Conservation (phyloP, 208 protist species). For the Kentomonas sorsogonicus region DNA sequence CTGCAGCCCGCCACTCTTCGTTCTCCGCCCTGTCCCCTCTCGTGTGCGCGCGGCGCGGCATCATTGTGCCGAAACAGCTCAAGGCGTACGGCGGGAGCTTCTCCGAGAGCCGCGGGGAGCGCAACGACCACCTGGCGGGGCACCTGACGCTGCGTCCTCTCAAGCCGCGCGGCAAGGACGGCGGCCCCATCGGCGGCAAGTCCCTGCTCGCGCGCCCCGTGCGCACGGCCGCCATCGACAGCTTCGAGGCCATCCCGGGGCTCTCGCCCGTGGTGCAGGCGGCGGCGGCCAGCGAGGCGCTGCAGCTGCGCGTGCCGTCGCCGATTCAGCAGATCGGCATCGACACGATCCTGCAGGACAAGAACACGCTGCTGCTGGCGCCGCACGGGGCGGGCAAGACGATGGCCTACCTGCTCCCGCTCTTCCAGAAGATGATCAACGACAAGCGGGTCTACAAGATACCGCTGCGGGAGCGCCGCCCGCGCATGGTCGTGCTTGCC, state of each 20-base stretch:
- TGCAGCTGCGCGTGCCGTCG: slow-evolving; percentile 57
- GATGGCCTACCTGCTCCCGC: slow-evolving; percentile 67
- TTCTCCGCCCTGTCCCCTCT: no score
- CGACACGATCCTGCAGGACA: slow-evolving; percentile 60
- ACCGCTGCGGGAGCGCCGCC: slow-evolving; percentile 73
- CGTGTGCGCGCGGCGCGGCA: slow-evolving; percentile 17
- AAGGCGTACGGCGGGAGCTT: slow-evolving; percentile 80
- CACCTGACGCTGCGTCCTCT: slow-evolving; percentile 66
- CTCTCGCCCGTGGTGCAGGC: slow-evolving; percentile 35
- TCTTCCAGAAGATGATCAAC: slow-evolving; percentile 86
- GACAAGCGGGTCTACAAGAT: slow-evolving; percentile 84
- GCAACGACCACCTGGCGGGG: slow-evolving; percentile 39
- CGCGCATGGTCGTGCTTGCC: slow-evolving; percentile 75
- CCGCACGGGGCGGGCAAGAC: slow-evolving; percentile 87
- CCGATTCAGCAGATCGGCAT: slow-evolving; percentile 80
- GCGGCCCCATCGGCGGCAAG: not conserved
- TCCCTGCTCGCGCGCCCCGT: slow-evolving; percentile 52
- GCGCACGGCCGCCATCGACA: slow-evolving; percentile 57
- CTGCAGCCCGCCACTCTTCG: no score
- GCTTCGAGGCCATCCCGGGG: slow-evolving; percentile 58
- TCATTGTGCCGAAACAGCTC: slow-evolving; percentile 72
- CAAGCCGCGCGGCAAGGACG: slow-evolving; percentile 26
- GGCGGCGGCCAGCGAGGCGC: slow-evolving; percentile 23
- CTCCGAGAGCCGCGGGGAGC: slow-evolving; percentile 62
- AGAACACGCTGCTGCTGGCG: slow-evolving; percentile 67